Conservation (phyloP, 495 filamentous ascomycete genomes). For the Aspergillus homomorphus region DNA sequence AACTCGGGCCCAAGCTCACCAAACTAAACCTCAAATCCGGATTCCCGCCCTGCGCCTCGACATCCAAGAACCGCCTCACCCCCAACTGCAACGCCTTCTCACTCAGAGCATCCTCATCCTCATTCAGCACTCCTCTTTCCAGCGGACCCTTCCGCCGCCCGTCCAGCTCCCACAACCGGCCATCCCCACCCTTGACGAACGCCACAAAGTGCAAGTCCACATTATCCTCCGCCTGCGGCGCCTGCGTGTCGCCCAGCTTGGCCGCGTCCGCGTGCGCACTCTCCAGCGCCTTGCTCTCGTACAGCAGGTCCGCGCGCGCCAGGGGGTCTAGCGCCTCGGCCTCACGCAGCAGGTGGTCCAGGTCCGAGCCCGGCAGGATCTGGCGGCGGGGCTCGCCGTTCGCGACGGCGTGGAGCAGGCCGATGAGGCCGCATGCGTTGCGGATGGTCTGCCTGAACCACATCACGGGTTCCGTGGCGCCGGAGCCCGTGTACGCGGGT, state of each 20-base stretch:
- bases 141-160: conserved; percentile 70
- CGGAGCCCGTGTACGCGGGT: conserved; percentile 49
- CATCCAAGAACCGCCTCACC: conserved; percentile 57
- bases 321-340: conserved; percentile 45
- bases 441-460: conserved; percentile 94
- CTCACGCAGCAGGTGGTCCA: conserved; percentile 45
- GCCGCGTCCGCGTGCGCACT: conserved; percentile 70
- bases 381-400: conserved; percentile 56
- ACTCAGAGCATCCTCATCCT: conserved; percentile 65
- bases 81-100: conserved; percentile 63
- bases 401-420: conserved; percentile 67
- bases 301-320: conserved; percentile 66
- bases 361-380: conserved; percentile 42
- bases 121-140: conserved; percentile 51
- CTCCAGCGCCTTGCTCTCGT: conserved; percentile 68
- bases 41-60: conserved; percentile 52
- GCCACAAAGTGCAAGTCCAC: conserved; percentile 81
- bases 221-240: conserved; percentile 64
- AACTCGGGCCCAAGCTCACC: conserved; percentile 62
- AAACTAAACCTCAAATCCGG: conserved; percentile 74
- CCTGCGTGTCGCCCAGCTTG: conserved; percentile 64
- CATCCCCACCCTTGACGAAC: conserved; percentile 73
- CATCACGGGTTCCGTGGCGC: conserved; percentile 59
- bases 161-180: conserved; percentile 81
- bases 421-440: conserved; percentile 84